Evolutionary conservation across 352 stramenopile genomes (phyloP), one percentile per base, ranked within the genome.

Genomic region (Pythium coloratum): DNA sequence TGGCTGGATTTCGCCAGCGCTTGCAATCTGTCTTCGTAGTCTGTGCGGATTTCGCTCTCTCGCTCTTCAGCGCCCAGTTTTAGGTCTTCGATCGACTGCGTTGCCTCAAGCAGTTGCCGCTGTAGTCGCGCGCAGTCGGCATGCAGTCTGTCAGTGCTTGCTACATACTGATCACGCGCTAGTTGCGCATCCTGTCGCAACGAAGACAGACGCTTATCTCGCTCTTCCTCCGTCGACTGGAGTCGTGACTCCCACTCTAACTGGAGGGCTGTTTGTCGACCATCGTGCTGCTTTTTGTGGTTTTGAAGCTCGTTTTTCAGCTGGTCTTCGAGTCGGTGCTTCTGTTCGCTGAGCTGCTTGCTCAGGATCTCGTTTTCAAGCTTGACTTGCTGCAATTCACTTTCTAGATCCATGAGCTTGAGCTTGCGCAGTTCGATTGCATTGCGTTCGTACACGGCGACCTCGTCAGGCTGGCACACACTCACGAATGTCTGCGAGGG

Each of bases 281-380:
- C 67, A 2, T 79, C 59, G 1, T 78, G 56, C 14, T 80, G 70
- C 24, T 66, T 70, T 4, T 70, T 47, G 2, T 69, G 46, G 1
- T 64, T 67, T 0, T 50, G 50, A 0, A 88, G 42, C 38, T 88
- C 67, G 0, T 38, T 44, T 42, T 76, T 67, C 20, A 90, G 24
- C 3, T 59, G 65, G 6, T 66, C 68, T 26, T 90, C 76, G 18
- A 86, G 79, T 18, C 62, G 66, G 2, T 67, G 72, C 16, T 74
- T 70, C 57, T 91, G 80, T 16, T 91, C 84, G 4, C 56, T 54
- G 3, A 75, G 59, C 34, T 90, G 81, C 20, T 86, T 78, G 24
- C 33, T 75, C 4, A 91, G 64, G 70, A 91, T 80, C 26, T 93
- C 84, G 47, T 90, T 91, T 59, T 91, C 82, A 9, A 90, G 72